Evolutionary conservation across 1,284 basidiomycete genomes (phyloP).

Genomic region (Apiotrichum gracile): DNA sequence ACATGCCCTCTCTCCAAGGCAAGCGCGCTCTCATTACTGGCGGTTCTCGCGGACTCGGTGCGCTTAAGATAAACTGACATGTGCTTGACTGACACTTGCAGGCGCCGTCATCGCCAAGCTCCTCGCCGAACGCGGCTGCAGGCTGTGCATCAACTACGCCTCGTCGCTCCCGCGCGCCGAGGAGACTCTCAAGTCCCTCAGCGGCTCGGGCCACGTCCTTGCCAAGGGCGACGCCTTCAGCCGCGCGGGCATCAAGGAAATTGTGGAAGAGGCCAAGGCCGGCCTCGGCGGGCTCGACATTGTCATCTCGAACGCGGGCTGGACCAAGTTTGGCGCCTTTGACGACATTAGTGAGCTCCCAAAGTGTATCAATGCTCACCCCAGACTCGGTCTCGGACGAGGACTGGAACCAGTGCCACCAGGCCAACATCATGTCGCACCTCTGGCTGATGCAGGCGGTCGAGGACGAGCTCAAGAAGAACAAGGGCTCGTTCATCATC

Average conservation of each 20-base stretch:
- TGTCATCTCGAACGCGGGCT: slow-evolving; percentile 23
- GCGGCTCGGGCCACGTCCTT: slow-evolving; percentile 16
- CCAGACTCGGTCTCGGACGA: slow-evolving; percentile 12
- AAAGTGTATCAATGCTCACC: no score
- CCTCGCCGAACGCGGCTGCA: slow-evolving; percentile 17
- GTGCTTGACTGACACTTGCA: background rate
- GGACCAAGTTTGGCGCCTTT: slow-evolving; percentile 21
- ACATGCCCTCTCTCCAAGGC: slow-evolving; percentile 16
- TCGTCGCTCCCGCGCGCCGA: slow-evolving; percentile 16
- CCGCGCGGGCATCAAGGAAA: slow-evolving; percentile 15
- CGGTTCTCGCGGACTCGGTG: slow-evolving; percentile 21
- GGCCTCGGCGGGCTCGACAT: slow-evolving; percentile 20
- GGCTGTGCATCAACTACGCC: slow-evolving; percentile 20
- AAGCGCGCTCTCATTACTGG: slow-evolving; percentile 26
- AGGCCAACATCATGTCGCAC: slow-evolving; percentile 18
- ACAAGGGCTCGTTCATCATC: slow-evolving; percentile 16
- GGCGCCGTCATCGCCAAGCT: slow-evolving; percentile 13
- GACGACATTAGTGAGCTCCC: slow-evolving; percentile 17
- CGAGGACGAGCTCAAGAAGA: slow-evolving; percentile 8
- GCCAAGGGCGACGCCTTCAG: slow-evolving; percentile 21
- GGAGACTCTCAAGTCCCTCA: slow-evolving; percentile 10
- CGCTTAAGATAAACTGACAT: background rate
- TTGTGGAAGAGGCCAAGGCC: slow-evolving; percentile 12
- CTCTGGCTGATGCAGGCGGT: slow-evolving; percentile 18
- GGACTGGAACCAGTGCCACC: slow-evolving; percentile 18